Evolutionary conservation across 352 stramenopile genomes (phyloP).

Genomic region (Pythium biforme): DNA sequence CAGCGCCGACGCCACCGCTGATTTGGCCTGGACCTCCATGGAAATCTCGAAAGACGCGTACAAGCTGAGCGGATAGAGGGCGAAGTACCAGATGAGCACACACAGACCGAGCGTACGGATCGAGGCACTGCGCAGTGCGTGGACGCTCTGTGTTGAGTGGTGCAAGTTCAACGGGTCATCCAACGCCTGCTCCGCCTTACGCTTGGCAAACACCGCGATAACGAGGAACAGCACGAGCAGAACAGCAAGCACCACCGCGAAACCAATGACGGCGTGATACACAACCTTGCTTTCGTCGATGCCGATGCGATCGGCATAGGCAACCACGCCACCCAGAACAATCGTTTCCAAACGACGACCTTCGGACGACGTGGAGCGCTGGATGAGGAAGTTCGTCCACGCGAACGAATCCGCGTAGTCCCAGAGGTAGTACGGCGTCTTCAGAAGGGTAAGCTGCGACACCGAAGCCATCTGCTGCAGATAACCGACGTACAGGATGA

Average conservation of each 20-base stretch:
- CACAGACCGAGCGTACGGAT: slow-evolving; percentile 63
- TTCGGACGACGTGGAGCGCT: slow-evolving; percentile 34
- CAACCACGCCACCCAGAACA: slow-evolving; percentile 54
- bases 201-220: slow-evolving; percentile 42
- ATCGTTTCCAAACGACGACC: slow-evolving; percentile 25
- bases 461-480: slow-evolving; percentile 58
- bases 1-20: slow-evolving; percentile 13
- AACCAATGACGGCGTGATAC: slow-evolving; percentile 37
- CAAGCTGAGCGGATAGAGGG: slow-evolving; percentile 59
- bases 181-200: slow-evolving; percentile 34
- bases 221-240: slow-evolving; percentile 45
- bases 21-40: slow-evolving; percentile 49
- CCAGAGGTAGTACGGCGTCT: slow-evolving; percentile 66
- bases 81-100: slow-evolving; percentile 62
- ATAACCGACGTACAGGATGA: slow-evolving; percentile 48
- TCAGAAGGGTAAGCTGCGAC: slow-evolving; percentile 60
- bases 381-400: slow-evolving; percentile 67
- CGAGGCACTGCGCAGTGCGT: slow-evolving; percentile 54
- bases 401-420: slow-evolving; percentile 69
- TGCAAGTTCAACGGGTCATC: slow-evolving; percentile 8
- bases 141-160: slow-evolving; percentile 32
- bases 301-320: slow-evolving; percentile 54
- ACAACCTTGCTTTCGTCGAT: slow-evolving; percentile 51
- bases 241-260: slow-evolving; percentile 40
- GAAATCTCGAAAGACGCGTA: slow-evolving; percentile 62